A percentile compares a stretch with the other conserved stretches of the same genome.
These are phyloP conservation scores for Xylaria sp. DNA, from an alignment of 2,329 filamentous ascomycete genomes.

Conservation along the genomic window DNA sequence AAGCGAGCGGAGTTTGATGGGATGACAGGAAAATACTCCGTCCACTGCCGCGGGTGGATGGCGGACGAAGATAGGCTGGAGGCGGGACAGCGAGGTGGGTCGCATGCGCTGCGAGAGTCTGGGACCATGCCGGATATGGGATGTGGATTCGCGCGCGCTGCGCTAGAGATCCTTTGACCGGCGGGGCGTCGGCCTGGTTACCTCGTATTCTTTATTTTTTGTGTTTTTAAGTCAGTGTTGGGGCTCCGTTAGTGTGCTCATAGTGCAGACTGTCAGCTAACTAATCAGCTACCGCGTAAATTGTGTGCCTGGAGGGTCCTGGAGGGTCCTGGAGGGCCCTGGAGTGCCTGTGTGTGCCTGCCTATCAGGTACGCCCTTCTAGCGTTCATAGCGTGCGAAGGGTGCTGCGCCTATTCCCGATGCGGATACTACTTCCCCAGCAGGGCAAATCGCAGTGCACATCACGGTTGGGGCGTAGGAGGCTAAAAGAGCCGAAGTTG, in stretches of 20 bases:
- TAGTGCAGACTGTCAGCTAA: not conserved
- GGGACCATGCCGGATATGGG: slow-evolving; percentile 16
- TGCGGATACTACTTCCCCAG: not conserved
- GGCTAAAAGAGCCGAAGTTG: not conserved
- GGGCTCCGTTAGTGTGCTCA: not conserved
- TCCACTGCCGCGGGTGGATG: not conserved
- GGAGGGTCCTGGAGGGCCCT: too few relatives aligned
- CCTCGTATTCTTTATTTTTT: slow-evolving; percentile 17
- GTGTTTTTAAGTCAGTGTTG: not conserved
- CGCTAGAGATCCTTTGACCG: slow-evolving; percentile 15
- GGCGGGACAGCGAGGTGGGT: slow-evolving; percentile 7
- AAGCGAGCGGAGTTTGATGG: slow-evolving; percentile 18
- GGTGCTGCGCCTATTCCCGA: not conserved
- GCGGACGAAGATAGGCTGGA: not conserved
- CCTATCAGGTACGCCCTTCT: too few relatives aligned
- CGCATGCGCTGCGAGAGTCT: slow-evolving; percentile 1
- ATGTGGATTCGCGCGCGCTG: slow-evolving; percentile 8
- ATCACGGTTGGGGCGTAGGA: not conserved
- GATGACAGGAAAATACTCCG: slow-evolving; percentile 11
- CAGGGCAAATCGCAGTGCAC: not conserved
- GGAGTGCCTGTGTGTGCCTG: too few relatives aligned
- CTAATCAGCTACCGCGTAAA: not conserved
- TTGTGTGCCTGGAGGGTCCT: too few relatives aligned
- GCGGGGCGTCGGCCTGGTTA: slow-evolving; percentile 9
- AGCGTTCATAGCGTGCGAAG: not conserved